phyloP scores from a whole-genome alignment of 768 basidiomycete genomes.

The Kwoniella shandongensis region DNA sequence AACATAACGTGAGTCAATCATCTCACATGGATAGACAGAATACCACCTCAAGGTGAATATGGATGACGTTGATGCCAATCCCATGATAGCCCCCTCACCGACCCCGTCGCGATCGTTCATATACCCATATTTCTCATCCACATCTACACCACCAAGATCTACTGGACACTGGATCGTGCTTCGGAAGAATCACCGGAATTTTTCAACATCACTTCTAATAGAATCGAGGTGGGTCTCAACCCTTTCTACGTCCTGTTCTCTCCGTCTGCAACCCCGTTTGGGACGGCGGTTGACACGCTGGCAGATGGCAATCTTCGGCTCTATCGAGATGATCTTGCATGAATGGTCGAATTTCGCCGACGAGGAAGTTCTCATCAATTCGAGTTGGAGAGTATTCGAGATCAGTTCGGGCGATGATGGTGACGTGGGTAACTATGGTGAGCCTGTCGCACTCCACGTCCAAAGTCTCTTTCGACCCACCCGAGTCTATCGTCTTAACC shows the following conservation, averaged over 20 bases:
- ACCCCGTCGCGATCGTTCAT: conserved; percentile 41
- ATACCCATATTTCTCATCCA: conserved; percentile 31
- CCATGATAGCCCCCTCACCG: conserved; percentile 28
- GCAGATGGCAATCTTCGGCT: conserved; percentile 45
- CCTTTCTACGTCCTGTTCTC: neutral
- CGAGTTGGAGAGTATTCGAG: conserved; percentile 43
- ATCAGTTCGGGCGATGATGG: conserved; percentile 36
- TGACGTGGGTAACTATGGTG: conserved; percentile 39
- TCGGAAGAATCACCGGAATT: conserved; percentile 31
- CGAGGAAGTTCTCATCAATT: conserved; percentile 27
- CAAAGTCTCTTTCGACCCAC: too few species aligned
- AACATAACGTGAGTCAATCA: conserved; percentile 1
- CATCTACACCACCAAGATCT: conserved; percentile 29
- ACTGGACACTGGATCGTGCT: conserved; percentile 42
- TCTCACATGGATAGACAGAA: too few species aligned
- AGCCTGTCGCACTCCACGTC: too few species aligned
- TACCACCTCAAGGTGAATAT: too few species aligned
- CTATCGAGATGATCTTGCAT: conserved; percentile 26
- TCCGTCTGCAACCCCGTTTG: neutral
- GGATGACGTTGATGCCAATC: too few species aligned
- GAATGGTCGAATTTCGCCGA: conserved; percentile 29
- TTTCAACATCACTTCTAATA: conserved; percentile 45
- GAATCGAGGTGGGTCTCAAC: conserved; percentile 35
- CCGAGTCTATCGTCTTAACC: too few species aligned
- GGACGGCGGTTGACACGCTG: neutral